Base-by-base conservation (phyloP, 148 eudicot species). In the Vaccinium corymbosum region DNA sequence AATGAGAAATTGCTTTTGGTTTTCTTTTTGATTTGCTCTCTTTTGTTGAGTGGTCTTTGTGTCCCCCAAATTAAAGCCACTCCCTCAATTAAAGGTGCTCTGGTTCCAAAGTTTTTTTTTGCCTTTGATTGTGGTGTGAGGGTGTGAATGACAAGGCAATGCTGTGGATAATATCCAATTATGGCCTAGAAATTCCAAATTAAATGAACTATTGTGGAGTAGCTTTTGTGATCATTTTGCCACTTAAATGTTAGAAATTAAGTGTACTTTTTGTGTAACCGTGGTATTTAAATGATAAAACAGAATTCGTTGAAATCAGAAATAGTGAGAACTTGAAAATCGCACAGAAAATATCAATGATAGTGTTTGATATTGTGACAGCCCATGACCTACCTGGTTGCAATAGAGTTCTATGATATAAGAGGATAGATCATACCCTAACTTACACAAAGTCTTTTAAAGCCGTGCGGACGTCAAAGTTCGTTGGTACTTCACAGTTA, bases 21-120 rank as follows among this genome's bases (percentile, higher is more conserved):
- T 51, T 81, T 75, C 77, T 72, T 27, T 83, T 75, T 83, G 25
- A 73, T 53, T 59, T 42, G 80, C 80, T 86, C 81, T 80, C 82
- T 83, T 61, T 82, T 59, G 25, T 78, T 42, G 35, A 81, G 84
- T 83, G 86, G 84, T 78, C 42, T 88, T 88, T 84, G 88, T 88
- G 83, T 83, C 83, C 86, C 84, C 84, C 84, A 48, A 51, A 80
- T 80, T 12, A 87, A 89, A 89, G 88, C 82, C 61, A 83, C 53
- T 80, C 85, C 85, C 56, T 76, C 83, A 78, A 70, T 53, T 86
- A 82, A 86, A 85, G 84, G 80, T 78, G 25, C 83, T 85, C 61
- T 76, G 59, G 74, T 86, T 83, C 79, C 82, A 70, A 81, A 81
- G 13, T 62, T 5, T 50, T 68, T 68, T 56, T 80, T 57, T 59